phyloP scores from a whole-genome alignment of 2,329 filamentous ascomycete genomes.

The Alternaria consortialis region DNA sequence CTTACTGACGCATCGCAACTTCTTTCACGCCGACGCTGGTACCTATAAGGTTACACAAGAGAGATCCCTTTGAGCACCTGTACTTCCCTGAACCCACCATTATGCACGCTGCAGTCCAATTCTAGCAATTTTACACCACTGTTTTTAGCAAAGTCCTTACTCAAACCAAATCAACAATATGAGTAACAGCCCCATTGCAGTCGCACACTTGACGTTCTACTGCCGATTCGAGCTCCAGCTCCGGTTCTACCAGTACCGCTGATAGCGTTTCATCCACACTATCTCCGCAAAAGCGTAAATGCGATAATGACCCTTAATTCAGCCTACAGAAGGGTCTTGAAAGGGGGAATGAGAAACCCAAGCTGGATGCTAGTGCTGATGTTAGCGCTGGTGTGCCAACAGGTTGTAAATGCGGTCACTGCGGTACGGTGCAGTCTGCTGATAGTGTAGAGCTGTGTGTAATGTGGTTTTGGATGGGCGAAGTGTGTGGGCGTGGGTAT shows the following conservation, averaged over 20 bases:
- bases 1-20: too few species aligned
- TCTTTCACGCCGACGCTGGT: too few species aligned
- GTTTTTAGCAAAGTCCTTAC: too few species aligned
- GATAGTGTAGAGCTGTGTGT: background rate
- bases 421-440: background rate
- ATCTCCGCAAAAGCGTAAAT: too few species aligned
- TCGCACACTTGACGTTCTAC: fast-evolving
- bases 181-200: background rate
- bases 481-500: background rate
- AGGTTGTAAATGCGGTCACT: background rate
- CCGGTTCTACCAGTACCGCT: background rate
- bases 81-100: too few species aligned
- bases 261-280: background rate
- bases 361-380: background rate
- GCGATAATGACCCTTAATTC: background rate
- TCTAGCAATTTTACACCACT: too few species aligned
- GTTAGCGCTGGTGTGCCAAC: background rate
- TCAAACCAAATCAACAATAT: fast-evolving
- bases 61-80: too few species aligned
- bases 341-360: background rate
- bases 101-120: too few species aligned
- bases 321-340: fast-evolving
- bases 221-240: fast-evolving
- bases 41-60: too few species aligned
- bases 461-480: background rate